These are phyloP conservation scores for Colletotrichum zoysiae DNA, from an alignment of 2,329 filamentous ascomycete genomes.

Conservation along the genomic window DNA sequence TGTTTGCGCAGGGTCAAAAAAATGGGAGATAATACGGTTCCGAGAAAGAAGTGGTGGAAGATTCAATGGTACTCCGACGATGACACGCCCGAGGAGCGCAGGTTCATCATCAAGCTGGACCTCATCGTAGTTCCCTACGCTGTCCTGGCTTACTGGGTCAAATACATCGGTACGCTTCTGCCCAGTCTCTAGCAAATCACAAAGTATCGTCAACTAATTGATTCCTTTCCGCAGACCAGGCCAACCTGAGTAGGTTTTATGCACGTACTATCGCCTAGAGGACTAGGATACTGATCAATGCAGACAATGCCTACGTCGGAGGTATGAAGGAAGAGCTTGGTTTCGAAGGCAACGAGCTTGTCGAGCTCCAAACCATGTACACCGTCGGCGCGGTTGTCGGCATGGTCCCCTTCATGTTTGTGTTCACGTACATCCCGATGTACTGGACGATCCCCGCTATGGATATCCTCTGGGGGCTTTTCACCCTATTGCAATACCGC, in stretches of 20 bases:
- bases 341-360: constrained; percentile 46
- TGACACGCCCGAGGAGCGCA: constrained; percentile 59
- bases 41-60: constrained; percentile 51
- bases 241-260: constrained; percentile 47
- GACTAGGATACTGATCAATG: constrained; percentile 55
- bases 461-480: constrained; percentile 67
- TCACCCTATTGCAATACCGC: constrained; percentile 60
- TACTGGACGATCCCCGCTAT: constrained; percentile 47
- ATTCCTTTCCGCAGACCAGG: constrained; percentile 36
- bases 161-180: constrained; percentile 43
- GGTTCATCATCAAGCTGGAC: constrained; percentile 58
- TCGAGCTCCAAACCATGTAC: constrained; percentile 47
- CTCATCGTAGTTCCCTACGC: constrained; percentile 54
- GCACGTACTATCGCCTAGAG: background rate
- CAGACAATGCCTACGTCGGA: constrained; percentile 50
- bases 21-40: constrained; percentile 26
- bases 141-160: constrained; percentile 47
- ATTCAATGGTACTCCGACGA: constrained; percentile 63
- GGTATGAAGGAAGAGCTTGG: constrained; percentile 46
- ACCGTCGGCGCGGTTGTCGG: constrained; percentile 46
- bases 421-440: constrained; percentile 47
- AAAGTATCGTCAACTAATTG: background rate
- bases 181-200: too few relatives aligned
- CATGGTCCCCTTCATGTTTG: constrained; percentile 50
- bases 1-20: background rate